Conservation (phyloP, 129 eudicot species). For the Sambucus nigra region DNA sequence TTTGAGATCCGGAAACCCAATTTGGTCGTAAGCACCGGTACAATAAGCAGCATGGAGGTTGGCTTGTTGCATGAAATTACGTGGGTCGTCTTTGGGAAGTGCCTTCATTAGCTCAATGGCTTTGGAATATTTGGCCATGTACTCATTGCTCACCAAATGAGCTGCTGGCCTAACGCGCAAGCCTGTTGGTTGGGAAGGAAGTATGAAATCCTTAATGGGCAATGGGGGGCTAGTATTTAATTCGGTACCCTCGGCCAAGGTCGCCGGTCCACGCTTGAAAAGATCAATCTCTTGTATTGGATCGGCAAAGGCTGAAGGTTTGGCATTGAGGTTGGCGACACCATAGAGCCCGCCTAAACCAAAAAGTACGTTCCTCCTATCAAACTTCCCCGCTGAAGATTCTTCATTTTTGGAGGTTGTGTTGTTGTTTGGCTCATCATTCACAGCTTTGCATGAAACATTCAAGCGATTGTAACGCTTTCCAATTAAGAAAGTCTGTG, state of each 20-base stretch:
- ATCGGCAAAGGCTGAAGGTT: conserved; percentile 13
- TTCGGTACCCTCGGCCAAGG: conserved; percentile 7
- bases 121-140: conserved; percentile 13
- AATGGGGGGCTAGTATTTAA: conserved; percentile 25
- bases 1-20: conserved; percentile 9
- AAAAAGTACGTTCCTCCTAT: conserved; percentile 18
- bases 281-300: conserved; percentile 31
- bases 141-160: conserved; percentile 10
- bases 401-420: not conserved
- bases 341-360: conserved; percentile 37
- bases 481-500: not conserved
- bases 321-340: conserved; percentile 8
- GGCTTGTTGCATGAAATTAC: conserved; percentile 26
- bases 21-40: conserved; percentile 24
- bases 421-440: conserved; percentile 2
- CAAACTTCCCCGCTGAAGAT: conserved; percentile 1
- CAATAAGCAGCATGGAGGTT: conserved; percentile 38
- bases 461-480: not conserved
- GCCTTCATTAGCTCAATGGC: conserved; percentile 31
- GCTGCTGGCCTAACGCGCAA: conserved; percentile 18
- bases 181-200: conserved; percentile 7
- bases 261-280: conserved; percentile 18
- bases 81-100: conserved; percentile 32
- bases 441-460: conserved; percentile 4
- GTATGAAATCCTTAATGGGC: conserved; percentile 18